Percentiles rank a stretch among this genome's conserved stretches.
Evolutionary conservation across 164 flowering plant species (phyloP).

Genomic region (Paratinospora sagittata): DNA sequence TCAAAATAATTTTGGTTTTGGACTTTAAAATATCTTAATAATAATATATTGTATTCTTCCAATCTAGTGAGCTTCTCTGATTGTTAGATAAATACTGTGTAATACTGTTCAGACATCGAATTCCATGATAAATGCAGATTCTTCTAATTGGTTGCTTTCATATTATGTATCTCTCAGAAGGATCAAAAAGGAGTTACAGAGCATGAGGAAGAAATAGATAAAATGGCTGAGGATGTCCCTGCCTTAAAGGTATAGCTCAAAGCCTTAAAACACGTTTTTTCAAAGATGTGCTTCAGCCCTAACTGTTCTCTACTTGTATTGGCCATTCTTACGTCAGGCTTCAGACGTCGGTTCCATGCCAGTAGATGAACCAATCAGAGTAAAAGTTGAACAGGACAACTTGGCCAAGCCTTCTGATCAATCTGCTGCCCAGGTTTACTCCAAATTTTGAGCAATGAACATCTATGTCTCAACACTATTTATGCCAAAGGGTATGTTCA

Average conservation of each 20-base stretch:
- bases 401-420: constrained; percentile 30
- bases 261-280: background rate
- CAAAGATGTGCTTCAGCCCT: background rate
- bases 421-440: constrained; percentile 17
- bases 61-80: background rate
- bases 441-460: constrained; percentile 3
- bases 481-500: background rate
- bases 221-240: constrained; percentile 24
- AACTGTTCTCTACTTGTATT: background rate
- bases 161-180: constrained; percentile 25
- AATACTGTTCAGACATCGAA: too few species aligned
- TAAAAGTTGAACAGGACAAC: constrained; percentile 38
- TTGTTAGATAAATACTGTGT: background rate
- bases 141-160: background rate
- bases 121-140: too few species aligned
- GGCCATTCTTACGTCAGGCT: constrained; percentile 24
- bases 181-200: constrained; percentile 32
- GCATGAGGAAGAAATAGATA: constrained; percentile 24
- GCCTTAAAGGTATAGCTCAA: constrained; percentile 32
- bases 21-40: background rate
- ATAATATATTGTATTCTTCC: background rate
- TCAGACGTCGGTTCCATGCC: constrained; percentile 22
- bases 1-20: background rate
- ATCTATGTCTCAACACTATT: background rate
- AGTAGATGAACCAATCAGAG: constrained; percentile 24